These are phyloP conservation scores for Zygosaccharomyces bailii DNA, from an alignment of 805 yeast species.

Conservation along the genomic window DNA sequence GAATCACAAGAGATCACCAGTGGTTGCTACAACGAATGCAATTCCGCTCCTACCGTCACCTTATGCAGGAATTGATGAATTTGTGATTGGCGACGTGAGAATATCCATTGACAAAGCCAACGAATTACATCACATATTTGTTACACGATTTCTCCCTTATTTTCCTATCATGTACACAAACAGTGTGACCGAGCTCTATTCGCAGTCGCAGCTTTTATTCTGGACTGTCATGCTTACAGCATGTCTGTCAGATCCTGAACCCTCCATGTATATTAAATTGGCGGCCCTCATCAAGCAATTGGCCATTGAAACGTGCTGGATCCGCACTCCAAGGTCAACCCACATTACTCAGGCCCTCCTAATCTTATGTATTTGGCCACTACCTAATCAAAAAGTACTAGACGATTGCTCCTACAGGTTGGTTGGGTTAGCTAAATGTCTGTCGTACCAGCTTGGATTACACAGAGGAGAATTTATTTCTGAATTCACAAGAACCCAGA, in stretches of 20 bases:
- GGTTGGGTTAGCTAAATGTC: slow-evolving; percentile 78
- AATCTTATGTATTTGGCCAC: slow-evolving; percentile 85
- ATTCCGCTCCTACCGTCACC: slow-evolving; percentile 33
- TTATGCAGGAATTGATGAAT: slow-evolving; percentile 49
- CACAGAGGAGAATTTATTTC: slow-evolving; percentile 89
- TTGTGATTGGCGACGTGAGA: slow-evolving; percentile 70
- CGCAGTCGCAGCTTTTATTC: slow-evolving; percentile 78
- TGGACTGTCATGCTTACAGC: slow-evolving; percentile 92
- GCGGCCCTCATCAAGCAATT: slow-evolving; percentile 77
- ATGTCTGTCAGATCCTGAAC: slow-evolving; percentile 81
- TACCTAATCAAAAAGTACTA: slow-evolving; percentile 86
- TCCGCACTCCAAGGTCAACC: slow-evolving; percentile 87
- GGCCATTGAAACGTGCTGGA: slow-evolving; percentile 91
- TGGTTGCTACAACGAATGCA: slow-evolving; percentile 31
- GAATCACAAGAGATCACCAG: slow-evolving; percentile 16
- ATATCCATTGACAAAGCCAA: slow-evolving; percentile 65
- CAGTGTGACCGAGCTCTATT: slow-evolving; percentile 70
- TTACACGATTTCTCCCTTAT: slow-evolving; percentile 64
- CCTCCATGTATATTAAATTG: slow-evolving; percentile 69
- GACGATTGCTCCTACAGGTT: slow-evolving; percentile 91
- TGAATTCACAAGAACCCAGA: slow-evolving; percentile 88
- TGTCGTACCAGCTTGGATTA: slow-evolving; percentile 81
- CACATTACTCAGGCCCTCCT: slow-evolving; percentile 88
- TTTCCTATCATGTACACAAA: slow-evolving; percentile 74
- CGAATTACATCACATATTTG: slow-evolving; percentile 67